Evolutionary conservation across 2,329 filamentous ascomycete species (phyloP).

Genomic region (Aspergillus pseudonomiae): DNA sequence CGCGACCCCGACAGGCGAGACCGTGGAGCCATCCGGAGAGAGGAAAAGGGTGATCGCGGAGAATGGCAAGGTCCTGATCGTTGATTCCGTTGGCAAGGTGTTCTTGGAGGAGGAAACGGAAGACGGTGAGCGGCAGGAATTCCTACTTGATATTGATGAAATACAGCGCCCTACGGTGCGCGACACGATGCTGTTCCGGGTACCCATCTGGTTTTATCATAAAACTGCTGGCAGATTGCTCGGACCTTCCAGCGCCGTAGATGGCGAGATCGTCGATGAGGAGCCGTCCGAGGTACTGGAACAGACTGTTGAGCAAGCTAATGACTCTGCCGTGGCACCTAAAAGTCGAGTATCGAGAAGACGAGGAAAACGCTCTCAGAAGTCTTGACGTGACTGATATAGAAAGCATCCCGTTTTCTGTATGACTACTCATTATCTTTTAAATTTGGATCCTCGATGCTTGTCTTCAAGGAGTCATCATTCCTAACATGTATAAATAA

Average conservation of each 20-base stretch:
- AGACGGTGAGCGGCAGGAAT: constrained; percentile 81
- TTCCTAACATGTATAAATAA: not conserved
- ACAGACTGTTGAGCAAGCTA: constrained; percentile 23
- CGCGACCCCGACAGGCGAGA: constrained; percentile 55
- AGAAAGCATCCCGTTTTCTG: not conserved
- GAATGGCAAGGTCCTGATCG: constrained; percentile 93
- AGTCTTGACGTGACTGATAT: constrained; percentile 22
- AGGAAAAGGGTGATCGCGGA: constrained; percentile 88
- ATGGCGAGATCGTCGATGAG: constrained; percentile 16
- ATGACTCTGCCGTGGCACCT: constrained; percentile 29
- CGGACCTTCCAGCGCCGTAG: constrained; percentile 18
- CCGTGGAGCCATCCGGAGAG: constrained; percentile 68
- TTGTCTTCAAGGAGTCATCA: not conserved
- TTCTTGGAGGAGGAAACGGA: constrained; percentile 92
- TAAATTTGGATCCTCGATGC: not conserved
- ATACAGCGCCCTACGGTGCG: constrained; percentile 74
- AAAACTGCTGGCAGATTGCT: constrained; percentile 39
- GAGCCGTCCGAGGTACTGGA: constrained; percentile 27
- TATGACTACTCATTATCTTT: not conserved
- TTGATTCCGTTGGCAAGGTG: constrained; percentile 89
- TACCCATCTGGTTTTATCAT: constrained; percentile 74
- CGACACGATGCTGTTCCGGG: constrained; percentile 79
- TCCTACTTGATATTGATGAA: constrained; percentile 85
- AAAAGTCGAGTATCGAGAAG: constrained; percentile 27
- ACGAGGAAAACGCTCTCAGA: constrained; percentile 34